Conservation (phyloP, 768 basidiomycete species). For the Tricholoma sp. region DNA sequence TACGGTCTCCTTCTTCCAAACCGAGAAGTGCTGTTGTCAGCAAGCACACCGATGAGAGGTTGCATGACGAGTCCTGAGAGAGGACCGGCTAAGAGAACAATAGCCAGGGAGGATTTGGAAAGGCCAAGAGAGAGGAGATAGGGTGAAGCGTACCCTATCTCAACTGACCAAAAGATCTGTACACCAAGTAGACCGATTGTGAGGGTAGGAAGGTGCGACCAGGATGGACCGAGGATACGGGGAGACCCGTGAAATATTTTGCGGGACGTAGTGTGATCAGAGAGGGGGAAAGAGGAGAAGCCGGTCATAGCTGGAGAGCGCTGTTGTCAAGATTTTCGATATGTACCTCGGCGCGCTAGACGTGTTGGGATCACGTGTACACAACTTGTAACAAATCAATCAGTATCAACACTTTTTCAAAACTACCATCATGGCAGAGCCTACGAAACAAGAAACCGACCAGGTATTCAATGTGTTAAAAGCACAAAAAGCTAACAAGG, state of each 20-base stretch:
- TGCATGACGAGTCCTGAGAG: slow-evolving; percentile 88
- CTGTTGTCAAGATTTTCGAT: too few relatives aligned
- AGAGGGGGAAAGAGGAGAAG: slow-evolving; percentile 4
- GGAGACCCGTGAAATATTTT: slow-evolving; percentile 38
- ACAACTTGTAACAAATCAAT: background rate
- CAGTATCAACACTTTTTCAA: background rate
- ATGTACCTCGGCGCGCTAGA: background rate
- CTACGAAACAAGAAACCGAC: slow-evolving; percentile 82
- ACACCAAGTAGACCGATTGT: slow-evolving; percentile 81
- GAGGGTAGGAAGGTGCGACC: slow-evolving; percentile 61
- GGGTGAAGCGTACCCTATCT: slow-evolving; percentile 89
- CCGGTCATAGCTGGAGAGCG: slow-evolving; percentile 5
- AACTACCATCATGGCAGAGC: slow-evolving; percentile 51
- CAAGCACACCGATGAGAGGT: slow-evolving; percentile 83
- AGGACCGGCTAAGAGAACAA: slow-evolving; percentile 91
- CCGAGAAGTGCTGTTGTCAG: slow-evolving; percentile 78
- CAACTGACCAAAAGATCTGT: slow-evolving; percentile 89
- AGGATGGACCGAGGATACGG: slow-evolving; percentile 60
- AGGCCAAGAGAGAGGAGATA: slow-evolving; percentile 88
- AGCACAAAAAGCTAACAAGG: slow-evolving; percentile 87
- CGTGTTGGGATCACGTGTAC: background rate
- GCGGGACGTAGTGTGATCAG: background rate
- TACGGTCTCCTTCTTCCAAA: slow-evolving; percentile 85
- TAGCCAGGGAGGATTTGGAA: slow-evolving; percentile 79
- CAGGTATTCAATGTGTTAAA: slow-evolving; percentile 80